Percentiles rank a stretch among this genome's conserved stretches.
These are phyloP conservation scores for Podospora pseudoanserina DNA, from an alignment of 495 filamentous ascomycete species.

Conservation along the genomic window DNA sequence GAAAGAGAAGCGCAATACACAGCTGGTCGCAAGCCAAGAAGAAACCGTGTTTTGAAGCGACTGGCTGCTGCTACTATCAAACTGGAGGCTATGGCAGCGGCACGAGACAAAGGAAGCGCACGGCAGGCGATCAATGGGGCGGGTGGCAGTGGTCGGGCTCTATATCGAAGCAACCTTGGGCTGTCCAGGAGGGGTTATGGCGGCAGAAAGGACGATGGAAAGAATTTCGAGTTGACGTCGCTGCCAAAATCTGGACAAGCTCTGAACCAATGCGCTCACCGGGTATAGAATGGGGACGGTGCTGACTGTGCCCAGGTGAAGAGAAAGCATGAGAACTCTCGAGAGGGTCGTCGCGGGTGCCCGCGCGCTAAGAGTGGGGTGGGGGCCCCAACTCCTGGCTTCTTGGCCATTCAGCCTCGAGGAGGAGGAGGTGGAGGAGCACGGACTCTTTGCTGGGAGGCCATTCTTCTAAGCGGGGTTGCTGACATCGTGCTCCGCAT, in stretches of 20 bases:
- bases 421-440: background rate
- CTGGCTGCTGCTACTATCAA: too few relatives aligned
- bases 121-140: background rate
- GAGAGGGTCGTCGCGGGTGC: background rate
- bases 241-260: background rate
- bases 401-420: background rate
- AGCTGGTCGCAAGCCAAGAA: background rate
- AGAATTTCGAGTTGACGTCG: background rate
- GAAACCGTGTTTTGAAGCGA: too few relatives aligned
- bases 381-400: background rate
- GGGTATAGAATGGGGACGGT: background rate
- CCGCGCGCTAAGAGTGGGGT: background rate
- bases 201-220: background rate
- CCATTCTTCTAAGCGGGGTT: background rate
- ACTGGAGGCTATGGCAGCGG: background rate
- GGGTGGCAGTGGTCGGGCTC: slow-evolving; percentile 3
- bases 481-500: background rate
- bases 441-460: background rate
- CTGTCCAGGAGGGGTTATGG: background rate
- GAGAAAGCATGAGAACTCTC: background rate
- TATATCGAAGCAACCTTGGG: background rate
- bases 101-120: background rate
- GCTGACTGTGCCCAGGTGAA: background rate
- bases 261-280: background rate
- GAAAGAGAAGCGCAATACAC: background rate